Conservation (phyloP, 306 rosid genomes). For the Psophocarpus tetragonolobus region DNA sequence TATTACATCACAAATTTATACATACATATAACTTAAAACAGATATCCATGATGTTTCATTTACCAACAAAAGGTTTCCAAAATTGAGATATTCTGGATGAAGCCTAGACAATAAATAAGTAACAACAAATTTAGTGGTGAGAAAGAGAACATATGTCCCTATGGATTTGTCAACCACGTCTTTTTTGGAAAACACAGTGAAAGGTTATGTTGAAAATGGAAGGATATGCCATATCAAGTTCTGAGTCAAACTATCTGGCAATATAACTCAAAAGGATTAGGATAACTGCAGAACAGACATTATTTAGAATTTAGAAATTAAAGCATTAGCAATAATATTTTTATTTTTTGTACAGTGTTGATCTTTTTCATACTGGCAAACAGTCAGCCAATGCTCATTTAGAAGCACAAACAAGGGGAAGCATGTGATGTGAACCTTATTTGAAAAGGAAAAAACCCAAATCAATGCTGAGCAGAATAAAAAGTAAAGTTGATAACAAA, state of each 20-base stretch:
- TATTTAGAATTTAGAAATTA: conserved; percentile 32
- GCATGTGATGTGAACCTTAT: conserved; percentile 87
- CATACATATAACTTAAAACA: conserved; percentile 23
- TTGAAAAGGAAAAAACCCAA: conserved; percentile 31
- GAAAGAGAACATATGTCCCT: conserved; percentile 12
- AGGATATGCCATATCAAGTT: conserved; percentile 69
- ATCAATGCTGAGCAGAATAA: conserved; percentile 11
- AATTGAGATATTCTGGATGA: conserved; percentile 68
- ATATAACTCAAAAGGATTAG: conserved; percentile 46
- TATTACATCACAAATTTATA: conserved; percentile 11
- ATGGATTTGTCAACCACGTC: conserved; percentile 55
- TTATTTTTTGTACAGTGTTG: conserved; percentile 5
- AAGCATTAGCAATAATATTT: background rate
- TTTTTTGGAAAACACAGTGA: conserved; percentile 57
- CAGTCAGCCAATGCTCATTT: conserved; percentile 63
- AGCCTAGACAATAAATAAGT: conserved; percentile 49
- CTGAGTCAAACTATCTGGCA: conserved; percentile 70
- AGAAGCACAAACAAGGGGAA: conserved; percentile 75
- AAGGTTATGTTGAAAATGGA: conserved; percentile 64
- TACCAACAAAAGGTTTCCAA: conserved; percentile 95
- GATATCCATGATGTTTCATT: conserved; percentile 27
- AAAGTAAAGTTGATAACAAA: conserved; percentile 16
- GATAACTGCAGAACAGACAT: conserved; percentile 27
- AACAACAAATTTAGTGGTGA: conserved; percentile 10
- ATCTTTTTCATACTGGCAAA: conserved; percentile 58